Evolutionary conservation across 768 basidiomycete species (phyloP).

Genomic region (Clitopilus passeckerianus): DNA sequence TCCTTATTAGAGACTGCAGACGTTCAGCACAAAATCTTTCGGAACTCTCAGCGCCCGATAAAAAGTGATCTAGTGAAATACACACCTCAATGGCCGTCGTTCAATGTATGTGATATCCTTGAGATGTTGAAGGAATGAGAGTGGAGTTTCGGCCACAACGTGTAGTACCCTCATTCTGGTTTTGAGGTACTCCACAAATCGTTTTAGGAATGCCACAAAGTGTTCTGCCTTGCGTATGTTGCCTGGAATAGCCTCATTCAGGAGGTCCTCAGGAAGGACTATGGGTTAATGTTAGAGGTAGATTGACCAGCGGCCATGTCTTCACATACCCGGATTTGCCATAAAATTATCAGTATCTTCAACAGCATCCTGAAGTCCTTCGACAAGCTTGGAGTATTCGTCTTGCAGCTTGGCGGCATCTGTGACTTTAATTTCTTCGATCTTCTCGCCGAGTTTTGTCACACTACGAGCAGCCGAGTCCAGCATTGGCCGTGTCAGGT

Average conservation of each 20-base stretch:
- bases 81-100: conserved; percentile 79
- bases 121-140: conserved; percentile 94
- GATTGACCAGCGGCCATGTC: not conserved
- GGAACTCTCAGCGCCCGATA: conserved; percentile 2
- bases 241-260: conserved; percentile 94
- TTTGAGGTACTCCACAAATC: conserved; percentile 99
- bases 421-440: conserved; percentile 95
- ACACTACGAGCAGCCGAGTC: conserved; percentile 92
- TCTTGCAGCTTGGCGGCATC: conserved; percentile 94
- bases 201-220: conserved; percentile 96
- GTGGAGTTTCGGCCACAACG: conserved; percentile 96
- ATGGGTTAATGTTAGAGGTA: conserved; percentile 1
- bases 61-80: not conserved
- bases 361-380: conserved; percentile 80
- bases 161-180: conserved; percentile 99
- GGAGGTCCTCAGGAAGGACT: conserved; percentile 92
- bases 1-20: conserved; percentile 88
- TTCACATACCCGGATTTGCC: conserved; percentile 73
- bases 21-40: conserved; percentile 93
- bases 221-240: conserved; percentile 99
- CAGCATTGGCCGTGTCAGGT: conserved; percentile 95
- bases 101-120: conserved; percentile 99
- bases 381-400: conserved; percentile 93
- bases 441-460: conserved; percentile 79
- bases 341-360: conserved; percentile 83